Evolutionary conservation across 768 basidiomycete species (phyloP).

Genomic region (Tubosaeta sp.): DNA sequence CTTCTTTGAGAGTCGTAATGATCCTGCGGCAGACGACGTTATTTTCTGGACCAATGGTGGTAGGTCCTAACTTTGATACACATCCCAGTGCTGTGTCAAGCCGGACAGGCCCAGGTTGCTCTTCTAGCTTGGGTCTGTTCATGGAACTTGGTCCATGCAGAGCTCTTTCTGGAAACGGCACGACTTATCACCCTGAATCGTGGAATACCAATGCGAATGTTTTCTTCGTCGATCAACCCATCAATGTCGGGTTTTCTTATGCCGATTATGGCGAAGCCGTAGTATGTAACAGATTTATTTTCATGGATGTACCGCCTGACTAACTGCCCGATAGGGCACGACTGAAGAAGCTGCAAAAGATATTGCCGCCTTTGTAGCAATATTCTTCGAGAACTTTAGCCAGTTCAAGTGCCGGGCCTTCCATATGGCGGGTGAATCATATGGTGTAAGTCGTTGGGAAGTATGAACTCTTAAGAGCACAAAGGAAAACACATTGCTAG

Average conservation of each 20-base stretch:
- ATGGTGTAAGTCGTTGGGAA: slow-evolving; percentile 35
- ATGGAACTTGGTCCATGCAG: slow-evolving; percentile 78
- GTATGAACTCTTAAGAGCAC: not conserved
- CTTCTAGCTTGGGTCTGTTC: slow-evolving; percentile 60
- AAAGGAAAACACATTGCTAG: slow-evolving; percentile 22
- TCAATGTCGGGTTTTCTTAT: slow-evolving; percentile 45
- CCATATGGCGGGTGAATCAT: slow-evolving; percentile 59
- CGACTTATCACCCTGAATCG: slow-evolving; percentile 52
- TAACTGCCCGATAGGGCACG: slow-evolving; percentile 38
- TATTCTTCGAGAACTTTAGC: slow-evolving; percentile 72
- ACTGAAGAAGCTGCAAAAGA: slow-evolving; percentile 67
- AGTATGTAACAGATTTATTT: slow-evolving; percentile 21
- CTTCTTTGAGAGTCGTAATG: slow-evolving; percentile 66
- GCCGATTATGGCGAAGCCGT: slow-evolving; percentile 40
- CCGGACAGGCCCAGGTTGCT: slow-evolving; percentile 43
- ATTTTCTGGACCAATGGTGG: slow-evolving; percentile 61
- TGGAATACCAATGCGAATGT: slow-evolving; percentile 63
- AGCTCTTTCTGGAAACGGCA: slow-evolving; percentile 46
- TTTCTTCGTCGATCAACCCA: slow-evolving; percentile 45
- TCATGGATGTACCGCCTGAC: not conserved
- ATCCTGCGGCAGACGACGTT: slow-evolving; percentile 54
- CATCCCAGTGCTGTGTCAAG: not conserved
- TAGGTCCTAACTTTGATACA: slow-evolving; percentile 25
- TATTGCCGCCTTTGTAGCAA: slow-evolving; percentile 63
- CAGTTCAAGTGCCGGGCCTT: slow-evolving; percentile 64